phyloP scores from a whole-genome alignment of 768 basidiomycete species.

The Heimioporus sp. region DNA sequence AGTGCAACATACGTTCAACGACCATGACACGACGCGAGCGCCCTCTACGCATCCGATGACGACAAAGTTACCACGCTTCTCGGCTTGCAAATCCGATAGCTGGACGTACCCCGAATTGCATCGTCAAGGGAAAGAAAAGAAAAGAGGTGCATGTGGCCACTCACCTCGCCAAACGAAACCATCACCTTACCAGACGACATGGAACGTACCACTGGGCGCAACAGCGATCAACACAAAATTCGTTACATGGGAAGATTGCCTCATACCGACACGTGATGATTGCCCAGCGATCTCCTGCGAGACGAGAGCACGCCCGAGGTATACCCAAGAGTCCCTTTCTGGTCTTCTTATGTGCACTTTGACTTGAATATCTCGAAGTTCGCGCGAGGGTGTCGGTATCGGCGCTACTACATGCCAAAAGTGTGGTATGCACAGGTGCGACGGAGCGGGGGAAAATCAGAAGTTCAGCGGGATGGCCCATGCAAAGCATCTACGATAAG shows the following conservation, averaged over 20 bases:
- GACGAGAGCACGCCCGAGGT: conserved; percentile 75
- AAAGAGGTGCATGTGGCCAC: conserved; percentile 14
- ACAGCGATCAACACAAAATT: conserved; percentile 8
- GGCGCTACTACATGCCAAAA: conserved; percentile 17
- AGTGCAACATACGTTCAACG: conserved; percentile 60
- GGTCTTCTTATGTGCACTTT: conserved; percentile 82
- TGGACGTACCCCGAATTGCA: conserved; percentile 26
- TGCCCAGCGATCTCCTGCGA: conserved; percentile 74
- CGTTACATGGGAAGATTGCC: not conserved
- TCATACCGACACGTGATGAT: conserved; percentile 77
- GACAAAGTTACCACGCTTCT: conserved; percentile 86
- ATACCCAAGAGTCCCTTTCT: conserved; percentile 78
- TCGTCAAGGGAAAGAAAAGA: not conserved
- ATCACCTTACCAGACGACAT: conserved; percentile 65
- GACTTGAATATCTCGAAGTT: conserved; percentile 77
- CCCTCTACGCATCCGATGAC: conserved; percentile 80
- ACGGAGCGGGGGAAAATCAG: not conserved
- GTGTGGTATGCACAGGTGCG: not conserved
- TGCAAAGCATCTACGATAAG: not conserved
- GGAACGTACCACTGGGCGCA: conserved; percentile 37
- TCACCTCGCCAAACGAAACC: conserved; percentile 68
- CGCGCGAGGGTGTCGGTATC: conserved; percentile 37
- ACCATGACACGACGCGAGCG: conserved; percentile 77
- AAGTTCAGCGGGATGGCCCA: conserved; percentile 9
- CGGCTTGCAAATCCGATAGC: conserved; percentile 75